phyloP scores from a whole-genome alignment of 768 basidiomycete genomes.

The Candolleomyces eurysporus region DNA sequence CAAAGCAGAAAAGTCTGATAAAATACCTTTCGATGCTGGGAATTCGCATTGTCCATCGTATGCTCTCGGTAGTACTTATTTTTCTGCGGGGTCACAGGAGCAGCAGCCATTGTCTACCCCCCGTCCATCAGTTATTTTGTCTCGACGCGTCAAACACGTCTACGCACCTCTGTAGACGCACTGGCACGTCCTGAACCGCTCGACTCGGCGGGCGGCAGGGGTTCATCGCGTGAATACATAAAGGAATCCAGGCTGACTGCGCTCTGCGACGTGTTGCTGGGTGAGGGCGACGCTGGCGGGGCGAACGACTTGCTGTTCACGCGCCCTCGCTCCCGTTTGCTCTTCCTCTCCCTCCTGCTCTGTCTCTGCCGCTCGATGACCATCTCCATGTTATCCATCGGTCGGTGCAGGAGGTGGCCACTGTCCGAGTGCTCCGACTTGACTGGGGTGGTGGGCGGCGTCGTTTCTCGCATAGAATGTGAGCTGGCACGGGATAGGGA shows the following conservation, averaged over 20 bases:
- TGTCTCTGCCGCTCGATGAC: conserved; percentile 73
- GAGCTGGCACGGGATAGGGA: conserved; percentile 45
- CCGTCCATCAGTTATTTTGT: conserved; percentile 9
- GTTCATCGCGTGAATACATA: conserved; percentile 58
- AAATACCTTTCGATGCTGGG: conserved; percentile 28
- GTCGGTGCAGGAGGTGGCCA: conserved; percentile 41
- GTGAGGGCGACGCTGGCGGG: conserved; percentile 49
- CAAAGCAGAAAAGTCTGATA: conserved; percentile 13
- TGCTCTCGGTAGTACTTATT: conserved; percentile 62
- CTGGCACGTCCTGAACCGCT: conserved; percentile 27
- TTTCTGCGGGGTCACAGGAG: conserved; percentile 58
- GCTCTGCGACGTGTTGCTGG: conserved; percentile 46
- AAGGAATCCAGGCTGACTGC: conserved; percentile 46
- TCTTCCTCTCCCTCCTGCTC: conserved; percentile 50
- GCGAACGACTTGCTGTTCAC: conserved; percentile 29
- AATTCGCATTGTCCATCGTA: conserved; percentile 31
- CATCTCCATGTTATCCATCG: conserved; percentile 73
- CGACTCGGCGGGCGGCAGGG: conserved; percentile 29
- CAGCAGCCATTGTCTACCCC: conserved; percentile 19
- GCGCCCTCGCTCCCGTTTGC: conserved; percentile 48
- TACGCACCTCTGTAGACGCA: conserved; percentile 39
- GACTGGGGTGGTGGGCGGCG: conserved; percentile 60
- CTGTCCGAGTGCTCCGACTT: conserved; percentile 60
- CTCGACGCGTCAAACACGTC: conserved; percentile 30
- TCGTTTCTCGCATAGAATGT: conserved; percentile 49